Evolutionary conservation across 768 basidiomycete genomes (phyloP).

Genomic region (Russula sp.): DNA sequence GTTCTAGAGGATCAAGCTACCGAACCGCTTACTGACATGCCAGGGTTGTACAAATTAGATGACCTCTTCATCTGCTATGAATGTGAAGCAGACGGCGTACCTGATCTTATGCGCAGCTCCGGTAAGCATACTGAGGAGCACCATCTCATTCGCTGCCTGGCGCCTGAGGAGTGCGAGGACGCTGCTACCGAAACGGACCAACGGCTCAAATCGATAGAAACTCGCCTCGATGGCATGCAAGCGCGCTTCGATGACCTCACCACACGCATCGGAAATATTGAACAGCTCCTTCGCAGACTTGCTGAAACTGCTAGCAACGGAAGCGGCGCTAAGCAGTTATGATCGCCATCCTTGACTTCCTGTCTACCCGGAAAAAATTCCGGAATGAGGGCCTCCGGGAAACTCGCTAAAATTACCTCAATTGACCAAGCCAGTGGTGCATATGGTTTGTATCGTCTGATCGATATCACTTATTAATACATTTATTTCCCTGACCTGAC

Average conservation of each 20-base stretch:
- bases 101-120: not conserved
- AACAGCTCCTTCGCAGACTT: not conserved
- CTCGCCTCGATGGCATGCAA: constrained; percentile 3
- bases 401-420: too few species aligned
- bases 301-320: not conserved
- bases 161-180: not conserved
- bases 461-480: too few species aligned
- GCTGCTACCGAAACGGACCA: not conserved
- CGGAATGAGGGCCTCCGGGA: too few species aligned
- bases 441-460: too few species aligned
- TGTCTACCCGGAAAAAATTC: too few species aligned
- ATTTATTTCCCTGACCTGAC: too few species aligned
- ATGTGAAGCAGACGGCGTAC: constrained; percentile 15
- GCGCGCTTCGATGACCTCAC: not conserved
- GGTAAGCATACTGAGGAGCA: constrained; percentile 5
- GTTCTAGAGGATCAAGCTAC: not conserved
- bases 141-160: constrained; percentile 9
- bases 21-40: not conserved
- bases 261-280: not conserved
- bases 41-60: not conserved
- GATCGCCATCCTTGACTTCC: not conserved
- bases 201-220: constrained; percentile 5
- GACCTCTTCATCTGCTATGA: constrained; percentile 18
- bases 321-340: not conserved
- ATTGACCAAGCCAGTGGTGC: too few species aligned